Base-by-base conservation (phyloP, 495 filamentous ascomycete genomes). In the Lepraria neglecta region DNA sequence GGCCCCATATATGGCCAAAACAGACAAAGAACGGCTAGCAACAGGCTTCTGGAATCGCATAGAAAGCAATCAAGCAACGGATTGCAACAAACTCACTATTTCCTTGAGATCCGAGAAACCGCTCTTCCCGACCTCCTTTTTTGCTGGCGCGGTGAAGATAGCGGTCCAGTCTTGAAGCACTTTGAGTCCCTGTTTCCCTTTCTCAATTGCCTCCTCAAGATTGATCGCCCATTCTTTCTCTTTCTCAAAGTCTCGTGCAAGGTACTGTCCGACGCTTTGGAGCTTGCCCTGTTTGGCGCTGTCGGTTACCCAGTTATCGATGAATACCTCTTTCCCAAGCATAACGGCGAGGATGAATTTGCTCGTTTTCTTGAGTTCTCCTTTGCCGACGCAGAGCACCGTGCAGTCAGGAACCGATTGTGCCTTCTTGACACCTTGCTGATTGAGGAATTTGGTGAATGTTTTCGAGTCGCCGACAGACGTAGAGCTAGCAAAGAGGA, bases 311-410 rank as follows among this genome's bases (percentile, higher is more conserved):
- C 75, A 77, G 1, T 70, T 53, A 59, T 77, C 75, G 1, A 71
- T 74, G 15, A 75, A 67, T 47, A 77, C 70, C 4, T 67, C 64
- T 28, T 72, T 69, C 24, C 75, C 75, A 1, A 68, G 54, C 33
- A 70, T 63, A 6, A 74, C 59, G 38, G 67, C 65, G 4, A 66
- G 56, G n/a, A 76, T 70, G 12, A 77, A 56, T 44, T 77, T 77
- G 24, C 64, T 64, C 0, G 75, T 71, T 54, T 71, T 74, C 30
- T 69, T 71, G n/a, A 77, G 43, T 45, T 71, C 68, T n/a, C 65
- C 68, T 21, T 68, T 60, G 12, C 67, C 69, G 21, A 75, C 67
- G 56, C 73, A 76, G 10, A 77, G 64, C n/a, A 75, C 51, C 38
- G 72, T 72, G 44, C 63, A 70, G 4, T 67, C 52, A 7, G 52